phyloP scores from a whole-genome alignment of 805 yeast genomes.

The Hanseniaspora jakobsenii region DNA sequence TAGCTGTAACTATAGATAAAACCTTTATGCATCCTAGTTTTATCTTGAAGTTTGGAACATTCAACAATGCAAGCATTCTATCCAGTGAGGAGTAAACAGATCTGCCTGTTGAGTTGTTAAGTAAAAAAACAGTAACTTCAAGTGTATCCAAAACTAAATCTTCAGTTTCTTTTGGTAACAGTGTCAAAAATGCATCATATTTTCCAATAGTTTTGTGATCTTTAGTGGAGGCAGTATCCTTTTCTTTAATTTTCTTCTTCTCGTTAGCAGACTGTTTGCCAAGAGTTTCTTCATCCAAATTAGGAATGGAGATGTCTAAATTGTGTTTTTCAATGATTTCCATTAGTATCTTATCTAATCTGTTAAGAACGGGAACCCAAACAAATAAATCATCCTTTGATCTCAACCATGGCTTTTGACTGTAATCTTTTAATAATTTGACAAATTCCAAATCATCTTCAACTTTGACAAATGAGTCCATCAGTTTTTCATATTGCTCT shows the following conservation, averaged over 20 bases:
- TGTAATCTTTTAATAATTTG: conserved; percentile 23
- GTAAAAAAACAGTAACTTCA: conserved; percentile 47
- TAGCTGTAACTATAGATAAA: conserved; percentile 47
- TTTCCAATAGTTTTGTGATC: conserved; percentile 25
- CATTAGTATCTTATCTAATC: conserved; percentile 59
- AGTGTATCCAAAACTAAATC: conserved; percentile 39
- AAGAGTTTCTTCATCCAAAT: too few relatives aligned
- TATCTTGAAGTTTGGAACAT: conserved; percentile 48
- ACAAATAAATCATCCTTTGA: conserved; percentile 59
- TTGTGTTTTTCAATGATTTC: conserved; percentile 40
- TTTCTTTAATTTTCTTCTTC: neutral
- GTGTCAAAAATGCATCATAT: conserved; percentile 28
- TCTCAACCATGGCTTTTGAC: conserved; percentile 41
- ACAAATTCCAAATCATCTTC: conserved; percentile 35
- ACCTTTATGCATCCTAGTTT: conserved; percentile 50
- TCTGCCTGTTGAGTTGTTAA: conserved; percentile 59
- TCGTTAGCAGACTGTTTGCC: too few relatives aligned
- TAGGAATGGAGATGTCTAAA: conserved; percentile 22
- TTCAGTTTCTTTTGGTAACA: conserved; percentile 38
- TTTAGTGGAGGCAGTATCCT: neutral
- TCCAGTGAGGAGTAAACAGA: conserved; percentile 57
- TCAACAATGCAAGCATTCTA: conserved; percentile 45
- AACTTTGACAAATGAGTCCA: conserved; percentile 28
- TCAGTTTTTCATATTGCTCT: conserved; percentile 27
- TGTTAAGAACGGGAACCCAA: conserved; percentile 67